Evolutionary conservation across 768 basidiomycete species (phyloP), one percentile per base, ranked within the genome.

Genomic region (Pholiota molesta): DNA sequence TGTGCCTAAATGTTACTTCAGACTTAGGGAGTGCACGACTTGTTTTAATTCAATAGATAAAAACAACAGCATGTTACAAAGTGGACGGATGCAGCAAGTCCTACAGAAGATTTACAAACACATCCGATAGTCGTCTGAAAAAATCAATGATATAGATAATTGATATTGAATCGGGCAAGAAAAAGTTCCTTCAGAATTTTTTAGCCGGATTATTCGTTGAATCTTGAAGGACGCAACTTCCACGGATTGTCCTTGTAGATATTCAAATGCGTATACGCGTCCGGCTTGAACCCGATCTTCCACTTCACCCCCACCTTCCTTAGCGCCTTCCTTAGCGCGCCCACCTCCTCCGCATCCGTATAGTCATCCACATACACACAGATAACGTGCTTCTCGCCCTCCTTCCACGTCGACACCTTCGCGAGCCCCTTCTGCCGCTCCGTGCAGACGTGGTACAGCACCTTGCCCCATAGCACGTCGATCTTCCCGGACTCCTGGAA

Each of bases 231-330:
- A 10, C 74, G 68, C 55, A 78, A 70, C 6, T 67, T 70, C 73
- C 72, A 78, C n/a, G 69, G 60, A 53, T 78, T 79, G 19, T 72
- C 64, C 42, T 73, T 69, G 60, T 78, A 78, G 14, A 78, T 78
- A 6, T 73, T 75, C 33, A 78, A 65, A 64, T 76, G 66, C 5
- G 77, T 77, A 64, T 78, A 78, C 28, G 74, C 73, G 37, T 78
- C 78, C 21, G 76, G 70, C 65, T 79, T 79, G 72, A 78, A 78
- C 3, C 75, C 75, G 55, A 78, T 77, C 62, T 71, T 76, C 73
- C 74, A 73, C 29, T 66, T 70, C 5, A 76, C 66, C 3, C 79
- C 78, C 29, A 71, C 64, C 31, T 49, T 61, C 52, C 70, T 73
- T 61, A 79, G 62, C n/a, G 68, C 73, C 42, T 75, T 69, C 65